A percentile compares a stretch with the other conserved stretches of the same genome.
Conservation (phyloP, 2,329 filamentous ascomycete genomes). For the Botrytis deweyae region DNA sequence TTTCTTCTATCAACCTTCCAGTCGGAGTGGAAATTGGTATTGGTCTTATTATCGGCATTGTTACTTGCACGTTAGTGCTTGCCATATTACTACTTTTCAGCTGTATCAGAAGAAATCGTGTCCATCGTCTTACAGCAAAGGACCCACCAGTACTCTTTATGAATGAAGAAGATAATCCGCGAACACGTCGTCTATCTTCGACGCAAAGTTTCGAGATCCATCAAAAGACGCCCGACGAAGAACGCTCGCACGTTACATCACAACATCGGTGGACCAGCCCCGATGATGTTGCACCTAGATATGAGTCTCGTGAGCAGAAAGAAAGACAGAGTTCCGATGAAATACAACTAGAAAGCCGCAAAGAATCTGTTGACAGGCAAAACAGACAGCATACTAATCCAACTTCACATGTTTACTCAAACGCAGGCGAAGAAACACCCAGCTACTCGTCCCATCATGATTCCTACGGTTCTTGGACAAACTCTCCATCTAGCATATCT, state of each 20-base stretch:
- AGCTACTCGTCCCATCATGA: neutral
- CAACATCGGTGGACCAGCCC: neutral
- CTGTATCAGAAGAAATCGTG: neutral
- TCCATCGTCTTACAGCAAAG: neutral
- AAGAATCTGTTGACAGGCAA: neutral
- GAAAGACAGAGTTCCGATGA: neutral
- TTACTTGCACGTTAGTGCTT: neutral
- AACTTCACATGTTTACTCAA: neutral
- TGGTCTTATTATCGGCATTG: neutral
- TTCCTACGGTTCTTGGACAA: neutral
- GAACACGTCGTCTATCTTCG: neutral
- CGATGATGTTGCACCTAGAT: neutral
- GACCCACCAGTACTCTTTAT: neutral
- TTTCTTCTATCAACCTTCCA: neutral
- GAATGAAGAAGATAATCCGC: neutral
- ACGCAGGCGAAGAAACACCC: neutral
- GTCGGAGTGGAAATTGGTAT: conserved; percentile 4
- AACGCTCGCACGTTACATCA: neutral
- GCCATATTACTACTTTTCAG: neutral
- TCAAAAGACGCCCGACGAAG: neutral
- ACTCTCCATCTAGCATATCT: neutral
- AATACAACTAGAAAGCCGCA: neutral
- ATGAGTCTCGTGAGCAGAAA: neutral
- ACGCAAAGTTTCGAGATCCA: neutral
- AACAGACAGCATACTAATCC: neutral